Conservation (phyloP, 179 eudicot genomes). For the Drosera spatulata region DNA sequence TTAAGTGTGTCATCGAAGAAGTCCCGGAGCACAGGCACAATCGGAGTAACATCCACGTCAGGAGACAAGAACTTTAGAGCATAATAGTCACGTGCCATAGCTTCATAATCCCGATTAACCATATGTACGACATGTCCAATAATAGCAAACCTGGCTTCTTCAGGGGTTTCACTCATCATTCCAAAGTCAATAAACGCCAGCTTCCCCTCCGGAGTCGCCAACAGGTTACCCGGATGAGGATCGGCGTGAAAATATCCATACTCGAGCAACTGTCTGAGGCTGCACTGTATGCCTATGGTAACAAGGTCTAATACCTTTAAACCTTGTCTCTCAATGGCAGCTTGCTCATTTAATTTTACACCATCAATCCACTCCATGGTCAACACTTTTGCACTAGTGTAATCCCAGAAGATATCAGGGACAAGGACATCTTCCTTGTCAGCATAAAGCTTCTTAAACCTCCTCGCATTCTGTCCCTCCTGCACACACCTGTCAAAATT, state of each 20-base stretch:
- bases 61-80: slow-evolving; percentile 81
- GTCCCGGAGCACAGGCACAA: slow-evolving; percentile 77
- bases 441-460: slow-evolving; percentile 95
- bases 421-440: slow-evolving; percentile 95
- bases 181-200: slow-evolving; percentile 99
- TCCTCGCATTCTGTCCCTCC: slow-evolving; percentile 99
- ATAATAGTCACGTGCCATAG: slow-evolving; percentile 98
- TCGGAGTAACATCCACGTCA: slow-evolving; percentile 93
- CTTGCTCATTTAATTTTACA: slow-evolving; percentile 86
- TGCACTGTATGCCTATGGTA: slow-evolving; percentile 92
- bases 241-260: slow-evolving; percentile 99
- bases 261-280: slow-evolving; percentile 95
- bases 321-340: slow-evolving; percentile 88
- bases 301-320: slow-evolving; percentile 91
- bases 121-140: slow-evolving; percentile 99
- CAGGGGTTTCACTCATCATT: slow-evolving; percentile 99
- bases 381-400: slow-evolving; percentile 86
- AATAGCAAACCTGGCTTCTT: slow-evolving; percentile 92
- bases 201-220: slow-evolving; percentile 98
- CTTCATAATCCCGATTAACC: slow-evolving; percentile 99
- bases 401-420: slow-evolving; percentile 99
- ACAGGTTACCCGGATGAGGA: slow-evolving; percentile 98
- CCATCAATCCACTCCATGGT: slow-evolving; percentile 99
- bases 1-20: slow-evolving; percentile 97
- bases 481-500: slow-evolving; percentile 87